Evolutionary conservation across 371 early-diverging fungal species (phyloP).

Genomic region (Cokeromyces recurvatus): DNA sequence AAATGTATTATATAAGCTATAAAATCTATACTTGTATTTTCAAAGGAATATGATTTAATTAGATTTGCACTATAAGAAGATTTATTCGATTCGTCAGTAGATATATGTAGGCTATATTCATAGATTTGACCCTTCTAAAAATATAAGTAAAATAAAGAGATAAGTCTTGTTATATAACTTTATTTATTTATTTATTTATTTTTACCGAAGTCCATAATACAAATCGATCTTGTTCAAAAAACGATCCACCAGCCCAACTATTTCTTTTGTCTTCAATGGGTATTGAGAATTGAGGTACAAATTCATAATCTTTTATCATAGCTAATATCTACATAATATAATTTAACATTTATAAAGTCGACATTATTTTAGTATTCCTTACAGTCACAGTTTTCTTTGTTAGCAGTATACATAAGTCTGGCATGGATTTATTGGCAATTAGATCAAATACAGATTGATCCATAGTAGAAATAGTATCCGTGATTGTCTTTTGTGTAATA

Average conservation of each 20-base stretch:
- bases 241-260: slow-evolving; percentile 29
- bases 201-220: slow-evolving; percentile 29
- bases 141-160: no score
- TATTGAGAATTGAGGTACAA: slow-evolving; percentile 29
- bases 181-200: no score
- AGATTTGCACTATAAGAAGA: no score
- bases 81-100: no score
- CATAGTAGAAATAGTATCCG: slow-evolving; percentile 8
- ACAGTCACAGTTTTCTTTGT: slow-evolving; percentile 29
- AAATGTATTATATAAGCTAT: no score
- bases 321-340: no score
- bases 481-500: slow-evolving; percentile 9
- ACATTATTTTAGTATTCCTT: no score
- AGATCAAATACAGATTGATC: slow-evolving; percentile 25
- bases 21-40: no score
- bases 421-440: slow-evolving; percentile 10
- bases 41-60: no score
- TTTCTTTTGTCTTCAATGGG: slow-evolving; percentile 19
- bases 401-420: slow-evolving; percentile 31
- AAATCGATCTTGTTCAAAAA: slow-evolving; percentile 23
- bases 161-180: no score
- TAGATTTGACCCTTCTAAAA: slow-evolving; percentile 30
- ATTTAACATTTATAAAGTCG: no score
- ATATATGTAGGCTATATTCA: slow-evolving; percentile 26
- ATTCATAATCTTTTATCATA: no score